phyloP scores from a whole-genome alignment of 2,329 filamentous ascomycete species.

The Calonectria honghensis region DNA sequence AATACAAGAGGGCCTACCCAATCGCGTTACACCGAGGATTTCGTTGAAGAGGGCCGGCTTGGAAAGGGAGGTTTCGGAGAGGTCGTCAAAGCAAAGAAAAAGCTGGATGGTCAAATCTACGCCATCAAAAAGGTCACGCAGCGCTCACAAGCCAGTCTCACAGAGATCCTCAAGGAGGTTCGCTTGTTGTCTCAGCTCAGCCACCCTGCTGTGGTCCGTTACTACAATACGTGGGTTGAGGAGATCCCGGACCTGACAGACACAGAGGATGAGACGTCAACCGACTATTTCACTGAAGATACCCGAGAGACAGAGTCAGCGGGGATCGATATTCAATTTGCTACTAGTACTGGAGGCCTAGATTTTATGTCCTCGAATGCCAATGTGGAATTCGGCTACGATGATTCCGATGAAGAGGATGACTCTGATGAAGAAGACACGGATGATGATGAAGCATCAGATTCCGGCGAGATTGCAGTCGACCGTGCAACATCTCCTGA shows the following conservation, averaged over 20 bases:
- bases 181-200: constrained; percentile 93
- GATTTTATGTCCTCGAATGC: constrained; percentile 95
- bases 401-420: constrained; percentile 65
- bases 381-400: constrained; percentile 85
- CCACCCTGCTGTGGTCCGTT: constrained; percentile 89
- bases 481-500: constrained; percentile 56
- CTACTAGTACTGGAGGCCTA: constrained; percentile 84
- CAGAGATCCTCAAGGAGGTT: constrained; percentile 89
- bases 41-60: constrained; percentile 90
- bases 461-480: constrained; percentile 57
- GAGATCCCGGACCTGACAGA: constrained; percentile 74
- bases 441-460: constrained; percentile 67
- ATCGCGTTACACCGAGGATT: constrained; percentile 91
- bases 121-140: constrained; percentile 98
- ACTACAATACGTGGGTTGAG: constrained; percentile 97
- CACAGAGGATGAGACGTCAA: constrained; percentile 75
- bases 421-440: constrained; percentile 65
- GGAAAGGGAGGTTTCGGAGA: constrained; percentile 97
- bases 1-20: constrained; percentile 69
- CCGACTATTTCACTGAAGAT: constrained; percentile 66
- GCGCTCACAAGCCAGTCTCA: constrained; percentile 84
- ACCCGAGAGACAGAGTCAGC: constrained; percentile 63
- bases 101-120: constrained; percentile 93
- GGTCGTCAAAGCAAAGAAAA: constrained; percentile 95
- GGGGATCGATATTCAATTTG: constrained; percentile 74